Evolutionary conservation across 352 stramenopile species (phyloP), one percentile per base, ranked within the genome.

Genomic region (Pythium dissotocum): DNA sequence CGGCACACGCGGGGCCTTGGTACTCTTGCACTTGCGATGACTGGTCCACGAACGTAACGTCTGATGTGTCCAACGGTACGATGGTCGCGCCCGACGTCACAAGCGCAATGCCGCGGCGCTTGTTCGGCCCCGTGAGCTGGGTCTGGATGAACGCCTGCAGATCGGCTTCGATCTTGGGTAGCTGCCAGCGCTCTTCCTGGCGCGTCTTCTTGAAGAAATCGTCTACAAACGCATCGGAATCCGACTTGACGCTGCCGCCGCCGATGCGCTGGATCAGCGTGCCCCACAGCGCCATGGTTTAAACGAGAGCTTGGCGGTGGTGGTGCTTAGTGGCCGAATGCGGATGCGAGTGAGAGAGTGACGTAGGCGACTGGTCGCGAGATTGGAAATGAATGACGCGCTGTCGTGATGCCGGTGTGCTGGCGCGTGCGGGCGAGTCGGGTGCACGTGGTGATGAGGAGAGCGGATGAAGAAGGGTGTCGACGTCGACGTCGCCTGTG

Each of bases 61-160:
- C 79, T 33, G 79, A 71, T 6, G 74, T 60, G 36, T 91, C 85
- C 24, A 95, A 75, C 54, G 87, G 87, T 44, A 94, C 87, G 65
- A 86, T 91, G 30, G 87, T 92, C 7, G 85, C 81, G 53, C 87
- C 87, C 0, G 82, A 88, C 24, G 87, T 95, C 64, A 95, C 89
- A 58, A 95, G 83, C 58, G 87, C 87, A 51, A 95, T 79, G 46
- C 86, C 84, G 44, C 85, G 82, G 18, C 66, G 58, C 30, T 83
- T 71, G 61, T 86, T 67, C 1, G 65, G 59, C 32, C 70, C 52
- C 26, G 56, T 33, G 53, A 94, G 60, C 30, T 94, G 83, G 58
- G 72, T 60, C 10, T 72, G 56, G 35, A 95, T 69, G 54, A 95
- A 95, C 53, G 72, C 71, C n/a, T 85, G 66, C 13, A 83, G 70